These are phyloP conservation scores for Darksidea phi DNA, from an alignment of 495 filamentous ascomycete species.

Conservation along the genomic window DNA sequence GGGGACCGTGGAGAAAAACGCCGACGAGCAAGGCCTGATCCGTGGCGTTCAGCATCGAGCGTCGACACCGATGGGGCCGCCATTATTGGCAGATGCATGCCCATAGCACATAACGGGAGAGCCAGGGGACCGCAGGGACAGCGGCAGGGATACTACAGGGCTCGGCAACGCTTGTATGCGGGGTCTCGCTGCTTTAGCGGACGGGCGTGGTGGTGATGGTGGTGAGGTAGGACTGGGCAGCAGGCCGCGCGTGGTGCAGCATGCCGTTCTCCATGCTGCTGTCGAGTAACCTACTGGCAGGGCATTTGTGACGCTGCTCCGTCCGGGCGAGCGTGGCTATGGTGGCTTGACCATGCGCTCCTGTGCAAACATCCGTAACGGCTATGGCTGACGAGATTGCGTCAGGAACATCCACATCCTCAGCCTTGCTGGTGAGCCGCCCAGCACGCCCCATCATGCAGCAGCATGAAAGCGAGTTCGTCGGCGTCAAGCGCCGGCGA, in stretches of 20 bases:
- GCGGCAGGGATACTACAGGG: conserved; percentile 27
- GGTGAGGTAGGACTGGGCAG: neutral
- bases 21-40: conserved; percentile 35
- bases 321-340: conserved; percentile 35
- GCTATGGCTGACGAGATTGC: conserved; percentile 36
- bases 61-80: conserved; percentile 31
- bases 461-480: conserved; percentile 23
- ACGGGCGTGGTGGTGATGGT: conserved; percentile 7
- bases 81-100: conserved; percentile 33
- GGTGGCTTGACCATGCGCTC: conserved; percentile 27
- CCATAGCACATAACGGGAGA: conserved; percentile 33
- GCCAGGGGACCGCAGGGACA: conserved; percentile 30
- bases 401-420: conserved; percentile 35
- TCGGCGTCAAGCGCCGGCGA: conserved; percentile 14
- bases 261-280: conserved; percentile 9
- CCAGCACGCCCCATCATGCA: conserved; percentile 14
- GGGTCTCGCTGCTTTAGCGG: conserved; percentile 33
- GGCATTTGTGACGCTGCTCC: conserved; percentile 12
- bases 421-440: conserved; percentile 38
- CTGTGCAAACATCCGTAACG: conserved; percentile 32
- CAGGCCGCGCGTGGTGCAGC: conserved; percentile 22
- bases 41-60: conserved; percentile 35
- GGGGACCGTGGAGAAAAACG: conserved; percentile 36
- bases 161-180: conserved; percentile 40
- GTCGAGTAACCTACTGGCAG: conserved; percentile 14